Evolutionary conservation across 306 rosid species (phyloP).

Genomic region (Sesbania bispinosa): DNA sequence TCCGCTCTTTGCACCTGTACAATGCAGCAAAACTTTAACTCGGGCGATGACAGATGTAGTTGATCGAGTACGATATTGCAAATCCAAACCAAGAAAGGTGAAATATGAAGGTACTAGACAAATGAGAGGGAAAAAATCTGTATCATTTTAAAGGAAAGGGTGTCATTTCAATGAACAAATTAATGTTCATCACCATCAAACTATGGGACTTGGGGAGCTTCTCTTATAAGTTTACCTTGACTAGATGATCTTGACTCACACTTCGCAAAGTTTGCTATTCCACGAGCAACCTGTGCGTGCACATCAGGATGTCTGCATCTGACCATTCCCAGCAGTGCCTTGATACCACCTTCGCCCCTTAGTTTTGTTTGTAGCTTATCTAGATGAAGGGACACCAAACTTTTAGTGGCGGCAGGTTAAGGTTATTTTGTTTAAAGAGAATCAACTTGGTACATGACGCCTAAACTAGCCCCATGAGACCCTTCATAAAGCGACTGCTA

Average conservation of each 20-base stretch:
- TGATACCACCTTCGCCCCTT: slow-evolving; percentile 83
- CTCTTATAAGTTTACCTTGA: slow-evolving; percentile 59
- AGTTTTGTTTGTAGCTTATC: slow-evolving; percentile 84
- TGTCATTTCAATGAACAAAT: neutral
- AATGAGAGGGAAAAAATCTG: slow-evolving; percentile 5
- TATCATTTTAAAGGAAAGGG: slow-evolving; percentile 2
- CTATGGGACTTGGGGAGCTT: neutral
- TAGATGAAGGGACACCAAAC: slow-evolving; percentile 27
- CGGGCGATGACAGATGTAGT: neutral
- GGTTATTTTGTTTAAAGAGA: neutral
- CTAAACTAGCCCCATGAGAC: neutral
- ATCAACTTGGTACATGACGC: neutral
- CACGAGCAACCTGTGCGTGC: slow-evolving; percentile 98
- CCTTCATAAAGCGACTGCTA: neutral
- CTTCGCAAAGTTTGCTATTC: slow-evolving; percentile 92
- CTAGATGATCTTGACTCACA: slow-evolving; percentile 94
- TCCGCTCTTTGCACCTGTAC: slow-evolving; percentile 73
- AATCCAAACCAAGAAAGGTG: slow-evolving; percentile 4
- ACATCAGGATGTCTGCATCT: slow-evolving; percentile 96
- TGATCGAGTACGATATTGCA: neutral
- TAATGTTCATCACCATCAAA: neutral
- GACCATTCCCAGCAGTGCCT: slow-evolving; percentile 93
- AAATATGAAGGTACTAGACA: slow-evolving; percentile 14
- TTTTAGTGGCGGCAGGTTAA: slow-evolving; percentile 21
- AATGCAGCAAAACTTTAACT: slow-evolving; percentile 19